Evolutionary conservation across 495 filamentous ascomycete genomes (phyloP), one percentile per base, ranked within the genome.

Genomic region (Aspergillus asperescens): DNA sequence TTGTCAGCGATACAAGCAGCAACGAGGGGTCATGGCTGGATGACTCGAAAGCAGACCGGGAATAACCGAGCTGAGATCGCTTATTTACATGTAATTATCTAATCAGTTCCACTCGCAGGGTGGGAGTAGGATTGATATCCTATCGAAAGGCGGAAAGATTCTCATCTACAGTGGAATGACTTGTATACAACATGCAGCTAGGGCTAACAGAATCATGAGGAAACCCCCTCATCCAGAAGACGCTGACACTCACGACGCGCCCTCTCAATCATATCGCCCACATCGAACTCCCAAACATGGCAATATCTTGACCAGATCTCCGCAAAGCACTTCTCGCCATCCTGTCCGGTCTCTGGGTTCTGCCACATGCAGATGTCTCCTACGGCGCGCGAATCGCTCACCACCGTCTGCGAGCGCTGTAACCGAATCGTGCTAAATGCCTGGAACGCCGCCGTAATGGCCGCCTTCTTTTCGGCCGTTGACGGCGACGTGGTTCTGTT

Each of bases 341-440:
- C 47, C 19, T 19, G 4, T 1, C 34, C 47, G 0, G 22, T 38
- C 31, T 38, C 47, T 5, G 20, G 1, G 13, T 49, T 24, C 34
- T 49, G 31, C 47, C 47, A 49, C 47, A 49, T 49, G 22, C 47
- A 49, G 12, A 49, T 38, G 7, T 49, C 34, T 4, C 47, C 47
- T 2, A 49, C 47, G 1, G 22, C 15, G 2, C 47, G 32, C 4
- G 47, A 49, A 19, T 49, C 20, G 34, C 8, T 29, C 6, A 49
- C 32, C 13, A 49, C 31, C 32, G 7, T 39, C 34, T 49, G 47
- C 31, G 34, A 49, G 10, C 47, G 47, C 47, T 49, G 12, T 2
- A 39, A 19, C 2, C 34, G 47, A 5, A 24, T 25, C 32, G 23
- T n/a, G 22, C 34, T 49, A 10, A 15, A 49, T 5, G 34, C 15